Conservation (phyloP, 2,329 filamentous ascomycete species). For the Pleoardoris graminearum region DNA sequence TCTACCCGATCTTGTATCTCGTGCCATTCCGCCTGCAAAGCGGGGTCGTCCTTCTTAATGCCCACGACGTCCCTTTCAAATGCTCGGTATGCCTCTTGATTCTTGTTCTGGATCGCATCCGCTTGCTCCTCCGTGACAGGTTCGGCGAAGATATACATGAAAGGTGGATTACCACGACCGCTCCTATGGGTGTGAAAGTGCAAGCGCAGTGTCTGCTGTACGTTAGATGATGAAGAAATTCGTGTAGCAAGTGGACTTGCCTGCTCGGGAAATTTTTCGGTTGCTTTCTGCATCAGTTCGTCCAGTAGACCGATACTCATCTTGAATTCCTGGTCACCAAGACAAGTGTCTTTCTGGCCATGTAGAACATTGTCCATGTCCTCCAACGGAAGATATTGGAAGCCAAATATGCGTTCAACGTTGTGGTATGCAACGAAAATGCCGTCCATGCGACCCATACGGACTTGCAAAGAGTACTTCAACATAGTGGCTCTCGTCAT, state of each 20-base stretch:
- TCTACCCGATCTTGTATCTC: slow-evolving; percentile 38
- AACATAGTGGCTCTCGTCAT: slow-evolving; percentile 94
- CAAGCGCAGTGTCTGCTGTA: slow-evolving; percentile 67
- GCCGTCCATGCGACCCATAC: slow-evolving; percentile 97
- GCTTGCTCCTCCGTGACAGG: slow-evolving; percentile 77
- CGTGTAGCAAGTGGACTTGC: slow-evolving; percentile 32
- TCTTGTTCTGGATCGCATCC: slow-evolving; percentile 70
- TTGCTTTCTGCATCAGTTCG: slow-evolving; percentile 74
- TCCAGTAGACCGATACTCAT: slow-evolving; percentile 79
- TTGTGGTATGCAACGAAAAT: slow-evolving; percentile 98
- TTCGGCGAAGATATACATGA: slow-evolving; percentile 89
- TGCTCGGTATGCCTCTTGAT: slow-evolving; percentile 65
- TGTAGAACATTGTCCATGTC: slow-evolving; percentile 95
- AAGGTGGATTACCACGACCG: slow-evolving; percentile 55
- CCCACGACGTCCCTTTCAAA: slow-evolving; percentile 68
- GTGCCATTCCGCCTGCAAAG: slow-evolving; percentile 38
- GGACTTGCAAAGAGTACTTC: slow-evolving; percentile 95
- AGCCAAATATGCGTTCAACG: slow-evolving; percentile 91
- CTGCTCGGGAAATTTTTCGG: slow-evolving; percentile 71
- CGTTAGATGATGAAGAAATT: slow-evolving; percentile 12
- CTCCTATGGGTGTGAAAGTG: slow-evolving; percentile 74
- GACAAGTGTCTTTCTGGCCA: slow-evolving; percentile 64
- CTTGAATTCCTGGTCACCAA: slow-evolving; percentile 86
- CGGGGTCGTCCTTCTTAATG: slow-evolving; percentile 30
- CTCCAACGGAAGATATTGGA: slow-evolving; percentile 84